Conservation (phyloP, 108 stramenopile species). For the Cyclotella atomus region DNA sequence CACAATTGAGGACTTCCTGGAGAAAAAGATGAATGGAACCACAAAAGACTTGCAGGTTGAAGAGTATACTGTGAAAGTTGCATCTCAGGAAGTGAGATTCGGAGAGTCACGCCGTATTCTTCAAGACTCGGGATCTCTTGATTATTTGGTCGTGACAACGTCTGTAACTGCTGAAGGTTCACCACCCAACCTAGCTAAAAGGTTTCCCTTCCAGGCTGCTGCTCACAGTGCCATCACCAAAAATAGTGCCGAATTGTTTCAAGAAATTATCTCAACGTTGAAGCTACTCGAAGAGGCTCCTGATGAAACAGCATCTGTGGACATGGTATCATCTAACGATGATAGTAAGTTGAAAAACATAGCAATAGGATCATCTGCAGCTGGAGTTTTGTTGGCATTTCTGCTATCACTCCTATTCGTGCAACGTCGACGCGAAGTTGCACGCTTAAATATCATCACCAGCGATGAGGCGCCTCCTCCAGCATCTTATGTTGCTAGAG, state of each 20-base stretch:
- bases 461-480: constrained; percentile 12
- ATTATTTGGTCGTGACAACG: constrained; percentile 19
- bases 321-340: neutral
- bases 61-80: constrained; percentile 11
- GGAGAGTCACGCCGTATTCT: neutral
- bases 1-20: constrained; percentile 28
- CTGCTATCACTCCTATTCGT: constrained; percentile 5
- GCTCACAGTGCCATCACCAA: constrained; percentile 1
- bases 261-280: constrained; percentile 13
- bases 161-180: constrained; percentile 11
- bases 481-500: neutral
- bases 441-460: neutral
- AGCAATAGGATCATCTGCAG: constrained; percentile 24
- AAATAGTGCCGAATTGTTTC: constrained; percentile 23
- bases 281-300: constrained; percentile 1
- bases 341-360: neutral
- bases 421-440: constrained; percentile 4
- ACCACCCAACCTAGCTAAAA: constrained; percentile 10
- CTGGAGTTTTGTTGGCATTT: constrained; percentile 3
- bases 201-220: constrained; percentile 23
- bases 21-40: neutral
- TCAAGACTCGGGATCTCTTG: neutral
- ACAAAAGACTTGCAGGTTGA: neutral
- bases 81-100: constrained; percentile 6
- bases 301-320: neutral